These are phyloP conservation scores for Simmondsia chinensis DNA, from an alignment of 148 eudicot genomes.

Conservation along the genomic window DNA sequence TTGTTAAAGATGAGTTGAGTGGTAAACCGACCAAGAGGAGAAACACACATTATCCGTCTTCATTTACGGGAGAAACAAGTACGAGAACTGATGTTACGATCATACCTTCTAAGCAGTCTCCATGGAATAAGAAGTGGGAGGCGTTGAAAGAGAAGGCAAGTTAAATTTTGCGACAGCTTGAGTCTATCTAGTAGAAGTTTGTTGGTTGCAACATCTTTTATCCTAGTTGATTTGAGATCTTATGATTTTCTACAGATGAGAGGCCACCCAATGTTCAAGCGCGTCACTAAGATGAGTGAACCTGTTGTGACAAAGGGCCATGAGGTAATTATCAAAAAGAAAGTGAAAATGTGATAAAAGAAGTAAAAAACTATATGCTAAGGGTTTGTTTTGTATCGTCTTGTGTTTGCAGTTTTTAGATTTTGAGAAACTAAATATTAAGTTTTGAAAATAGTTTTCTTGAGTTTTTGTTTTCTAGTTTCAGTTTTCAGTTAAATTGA, in stretches of 20 bases:
- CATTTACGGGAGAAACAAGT: constrained; percentile 54
- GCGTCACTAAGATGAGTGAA: constrained; percentile 57
- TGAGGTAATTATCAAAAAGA: constrained; percentile 51
- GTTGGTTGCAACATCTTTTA: too few species aligned
- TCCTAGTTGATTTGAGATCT: neutral
- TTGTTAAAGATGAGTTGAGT: constrained; percentile 79
- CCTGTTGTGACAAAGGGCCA: constrained; percentile 79
- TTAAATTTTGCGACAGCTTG: too few species aligned
- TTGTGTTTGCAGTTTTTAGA: too few species aligned
- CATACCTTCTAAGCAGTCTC: constrained; percentile 63
- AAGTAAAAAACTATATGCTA: too few species aligned
- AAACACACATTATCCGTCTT: constrained; percentile 37
- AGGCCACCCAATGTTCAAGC: constrained; percentile 73
- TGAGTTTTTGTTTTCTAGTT: too few species aligned
- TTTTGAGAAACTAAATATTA: too few species aligned
- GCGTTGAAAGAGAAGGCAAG: constrained; percentile 67
- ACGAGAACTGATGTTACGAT: constrained; percentile 69
- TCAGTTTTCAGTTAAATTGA: too few species aligned
- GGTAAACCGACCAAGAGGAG: constrained; percentile 64
- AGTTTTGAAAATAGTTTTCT: too few species aligned
- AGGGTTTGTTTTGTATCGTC: too few species aligned
- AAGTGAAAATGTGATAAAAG: too few species aligned
- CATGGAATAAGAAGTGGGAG: constrained; percentile 81
- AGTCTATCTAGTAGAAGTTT: too few species aligned
- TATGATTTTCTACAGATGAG: constrained; percentile 40